These are phyloP conservation scores for Botrytis sinoallii DNA, from an alignment of 2,329 filamentous ascomycete genomes.

Conservation along the genomic window DNA sequence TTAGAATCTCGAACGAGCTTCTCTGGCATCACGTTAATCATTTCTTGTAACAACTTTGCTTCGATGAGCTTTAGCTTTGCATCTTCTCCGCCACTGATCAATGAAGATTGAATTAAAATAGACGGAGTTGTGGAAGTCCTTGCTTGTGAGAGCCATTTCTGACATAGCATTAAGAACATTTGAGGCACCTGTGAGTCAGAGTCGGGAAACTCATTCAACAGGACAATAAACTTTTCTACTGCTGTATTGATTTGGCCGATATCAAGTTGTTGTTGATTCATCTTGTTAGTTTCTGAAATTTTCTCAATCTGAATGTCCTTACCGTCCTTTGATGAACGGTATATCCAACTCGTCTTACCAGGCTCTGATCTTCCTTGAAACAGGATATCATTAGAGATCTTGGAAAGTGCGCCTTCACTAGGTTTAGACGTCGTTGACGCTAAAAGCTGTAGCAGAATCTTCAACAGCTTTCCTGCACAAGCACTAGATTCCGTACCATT, in stretches of 20 bases:
- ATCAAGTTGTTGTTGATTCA: constrained; percentile 13
- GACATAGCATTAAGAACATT: constrained; percentile 59
- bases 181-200: constrained; percentile 48
- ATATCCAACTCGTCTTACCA: constrained; percentile 50
- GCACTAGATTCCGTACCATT: neutral
- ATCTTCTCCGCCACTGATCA: constrained; percentile 40
- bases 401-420: constrained; percentile 43
- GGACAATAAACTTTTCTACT: constrained; percentile 48
- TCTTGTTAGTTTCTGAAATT: constrained; percentile 17
- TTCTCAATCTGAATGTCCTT: constrained; percentile 49
- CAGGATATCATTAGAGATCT: constrained; percentile 53
- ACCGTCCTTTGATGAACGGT: constrained; percentile 44
- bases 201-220: constrained; percentile 45
- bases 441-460: constrained; percentile 56
- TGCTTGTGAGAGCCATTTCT: constrained; percentile 51
- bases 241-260: constrained; percentile 39
- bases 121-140: neutral
- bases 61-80: constrained; percentile 52
- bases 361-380: constrained; percentile 47
- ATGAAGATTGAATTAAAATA: constrained; percentile 36
- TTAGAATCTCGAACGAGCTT: constrained; percentile 62
- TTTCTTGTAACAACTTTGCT: constrained; percentile 60
- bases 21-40: constrained; percentile 62
- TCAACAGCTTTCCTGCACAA: constrained; percentile 44
- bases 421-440: constrained; percentile 41